These are phyloP conservation scores for Bassia scoparia DNA, from an alignment of 148 eudicot genomes.

Conservation along the genomic window DNA sequence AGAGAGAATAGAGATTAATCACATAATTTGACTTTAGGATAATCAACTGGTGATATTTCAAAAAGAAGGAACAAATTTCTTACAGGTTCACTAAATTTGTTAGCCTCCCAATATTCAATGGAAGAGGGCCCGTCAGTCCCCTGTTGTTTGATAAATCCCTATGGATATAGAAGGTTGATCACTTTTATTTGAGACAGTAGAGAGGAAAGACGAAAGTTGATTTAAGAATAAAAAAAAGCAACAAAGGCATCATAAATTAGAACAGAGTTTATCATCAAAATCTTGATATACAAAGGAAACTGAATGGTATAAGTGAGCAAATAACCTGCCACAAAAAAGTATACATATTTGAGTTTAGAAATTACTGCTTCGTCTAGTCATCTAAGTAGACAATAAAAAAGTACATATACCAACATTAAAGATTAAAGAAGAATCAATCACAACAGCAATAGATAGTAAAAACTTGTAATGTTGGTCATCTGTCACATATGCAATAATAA, in stretches of 20 bases:
- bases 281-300: background rate
- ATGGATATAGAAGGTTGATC: background rate
- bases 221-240: conserved; percentile 5
- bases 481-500: background rate
- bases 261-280: background rate
- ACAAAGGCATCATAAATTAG: background rate
- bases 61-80: background rate
- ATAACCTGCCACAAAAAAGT: background rate
- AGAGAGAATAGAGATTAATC: conserved; percentile 2
- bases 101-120: conserved; percentile 30
- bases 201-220: background rate
- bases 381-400: background rate
- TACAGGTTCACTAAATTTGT: conserved; percentile 30
- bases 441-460: background rate
- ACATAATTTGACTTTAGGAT: background rate
- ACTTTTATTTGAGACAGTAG: background rate
- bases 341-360: background rate
- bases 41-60: background rate
- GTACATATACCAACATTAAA: background rate
- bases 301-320: background rate
- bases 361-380: background rate
- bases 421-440: background rate
- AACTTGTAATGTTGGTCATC: background rate
- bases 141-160: conserved; percentile 38
- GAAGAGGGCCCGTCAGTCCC: conserved; percentile 30